A percentile compares a stretch with the other conserved stretches of the same genome.
Evolutionary conservation across 768 basidiomycete species (phyloP).

Genomic region (Podaxis mareebaensis): DNA sequence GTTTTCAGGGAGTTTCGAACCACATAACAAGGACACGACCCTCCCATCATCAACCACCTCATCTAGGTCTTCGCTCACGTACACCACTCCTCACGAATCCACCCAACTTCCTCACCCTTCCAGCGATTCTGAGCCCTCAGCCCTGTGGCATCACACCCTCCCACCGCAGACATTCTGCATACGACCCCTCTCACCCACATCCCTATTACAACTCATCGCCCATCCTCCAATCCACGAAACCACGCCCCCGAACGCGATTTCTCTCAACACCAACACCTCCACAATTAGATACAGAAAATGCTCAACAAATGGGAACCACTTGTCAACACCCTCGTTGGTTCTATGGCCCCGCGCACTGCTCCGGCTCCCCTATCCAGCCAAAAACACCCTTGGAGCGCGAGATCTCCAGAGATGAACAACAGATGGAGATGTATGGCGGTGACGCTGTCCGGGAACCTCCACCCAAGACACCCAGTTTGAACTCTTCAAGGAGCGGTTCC

Average conservation of each 20-base stretch:
- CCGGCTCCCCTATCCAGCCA: background rate
- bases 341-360: background rate
- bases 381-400: slow-evolving; percentile 6
- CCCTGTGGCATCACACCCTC: background rate
- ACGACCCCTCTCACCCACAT: background rate
- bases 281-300: background rate
- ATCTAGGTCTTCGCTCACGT: background rate
- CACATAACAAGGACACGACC: too few relatives aligned
- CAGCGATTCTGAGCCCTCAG: too few relatives aligned
- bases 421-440: slow-evolving; percentile 29
- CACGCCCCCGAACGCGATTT: background rate
- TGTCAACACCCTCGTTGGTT: background rate
- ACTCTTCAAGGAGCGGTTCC: background rate
- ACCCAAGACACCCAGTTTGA: background rate
- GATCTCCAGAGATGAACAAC: slow-evolving; percentile 17
- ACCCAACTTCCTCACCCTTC: background rate
- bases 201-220: background rate
- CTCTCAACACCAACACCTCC: background rate
- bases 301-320: background rate
- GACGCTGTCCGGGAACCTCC: slow-evolving; percentile 26
- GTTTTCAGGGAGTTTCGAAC: background rate
- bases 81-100: background rate
- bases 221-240: background rate
- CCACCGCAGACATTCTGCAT: background rate
- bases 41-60: background rate